Evolutionary conservation across 305 asterid genomes (phyloP).

Genomic region (Fraxinus xanthoxyloides): DNA sequence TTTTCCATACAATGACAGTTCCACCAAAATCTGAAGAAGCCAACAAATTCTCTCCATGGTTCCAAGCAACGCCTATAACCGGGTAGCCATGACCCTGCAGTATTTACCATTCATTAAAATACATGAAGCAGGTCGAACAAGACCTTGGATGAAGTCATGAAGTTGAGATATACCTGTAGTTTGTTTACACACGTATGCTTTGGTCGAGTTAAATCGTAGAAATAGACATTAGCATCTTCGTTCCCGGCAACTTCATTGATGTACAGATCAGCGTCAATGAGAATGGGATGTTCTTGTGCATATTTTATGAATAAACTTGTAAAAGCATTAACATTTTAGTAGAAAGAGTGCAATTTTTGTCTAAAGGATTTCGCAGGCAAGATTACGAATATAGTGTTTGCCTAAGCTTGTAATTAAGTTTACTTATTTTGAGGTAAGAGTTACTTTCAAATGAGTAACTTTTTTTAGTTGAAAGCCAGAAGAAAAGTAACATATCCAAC

Average conservation of each 20-base stretch:
- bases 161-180: constrained; percentile 59
- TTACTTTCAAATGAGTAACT: not conserved
- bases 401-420: not conserved
- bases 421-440: not conserved
- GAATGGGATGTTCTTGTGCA: not conserved
- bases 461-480: not conserved
- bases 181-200: constrained; percentile 89
- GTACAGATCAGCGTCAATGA: constrained; percentile 13
- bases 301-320: not conserved
- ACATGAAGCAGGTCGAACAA: not conserved
- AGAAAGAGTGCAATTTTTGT: not conserved
- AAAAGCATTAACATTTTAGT: not conserved
- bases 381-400: not conserved
- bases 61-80: constrained; percentile 90
- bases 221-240: constrained; percentile 89
- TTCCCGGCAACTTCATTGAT: constrained; percentile 80
- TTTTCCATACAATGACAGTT: constrained; percentile 91
- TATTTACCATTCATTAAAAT: constrained; percentile 8
- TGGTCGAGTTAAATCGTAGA: constrained; percentile 91
- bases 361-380: not conserved
- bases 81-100: constrained; percentile 91
- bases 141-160: not conserved
- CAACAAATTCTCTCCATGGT: constrained; percentile 85
- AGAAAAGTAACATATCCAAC: not conserved
- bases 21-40: constrained; percentile 99